phyloP scores from a whole-genome alignment of 1,284 basidiomycete genomes.

The Wallemia ichthyophaga region DNA sequence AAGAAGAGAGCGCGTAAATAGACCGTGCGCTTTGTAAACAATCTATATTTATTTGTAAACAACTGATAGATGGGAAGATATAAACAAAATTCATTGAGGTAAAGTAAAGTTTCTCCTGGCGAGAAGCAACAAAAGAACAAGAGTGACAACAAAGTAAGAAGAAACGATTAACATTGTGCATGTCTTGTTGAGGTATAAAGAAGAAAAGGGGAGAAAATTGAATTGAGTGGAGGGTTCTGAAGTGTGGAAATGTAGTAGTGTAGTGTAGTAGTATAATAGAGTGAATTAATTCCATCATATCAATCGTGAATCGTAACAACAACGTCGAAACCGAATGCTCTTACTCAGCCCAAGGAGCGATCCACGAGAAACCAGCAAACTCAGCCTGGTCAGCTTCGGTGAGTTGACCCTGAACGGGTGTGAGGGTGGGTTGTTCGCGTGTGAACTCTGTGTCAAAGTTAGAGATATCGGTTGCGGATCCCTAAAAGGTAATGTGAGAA shows the following conservation, averaged over 20 bases:
- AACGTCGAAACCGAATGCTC: too few species aligned
- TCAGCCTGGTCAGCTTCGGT: conserved; percentile 77
- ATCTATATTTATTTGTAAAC: neutral
- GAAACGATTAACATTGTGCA: too few species aligned
- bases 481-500: conserved; percentile 5
- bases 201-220: too few species aligned
- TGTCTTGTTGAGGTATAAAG: too few species aligned
- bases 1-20: conserved; percentile 7
- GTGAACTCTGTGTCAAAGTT: conserved; percentile 97
- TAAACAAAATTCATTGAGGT: too few species aligned
- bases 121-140: too few species aligned
- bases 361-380: conserved; percentile 79
- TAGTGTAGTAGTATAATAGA: too few species aligned
- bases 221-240: too few species aligned
- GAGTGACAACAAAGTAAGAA: too few species aligned
- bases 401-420: conserved; percentile 83
- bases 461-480: conserved; percentile 22
- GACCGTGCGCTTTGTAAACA: neutral
- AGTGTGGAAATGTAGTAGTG: too few species aligned
- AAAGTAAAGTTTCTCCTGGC: too few species aligned
- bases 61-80: neutral
- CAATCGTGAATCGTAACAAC: neutral
- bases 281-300: neutral
- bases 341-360: neutral
- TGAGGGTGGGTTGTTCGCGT: conserved; percentile 79